Base-by-base conservation (phyloP, 352 stramenopile species). In the Globisporangium echinulatum region DNA sequence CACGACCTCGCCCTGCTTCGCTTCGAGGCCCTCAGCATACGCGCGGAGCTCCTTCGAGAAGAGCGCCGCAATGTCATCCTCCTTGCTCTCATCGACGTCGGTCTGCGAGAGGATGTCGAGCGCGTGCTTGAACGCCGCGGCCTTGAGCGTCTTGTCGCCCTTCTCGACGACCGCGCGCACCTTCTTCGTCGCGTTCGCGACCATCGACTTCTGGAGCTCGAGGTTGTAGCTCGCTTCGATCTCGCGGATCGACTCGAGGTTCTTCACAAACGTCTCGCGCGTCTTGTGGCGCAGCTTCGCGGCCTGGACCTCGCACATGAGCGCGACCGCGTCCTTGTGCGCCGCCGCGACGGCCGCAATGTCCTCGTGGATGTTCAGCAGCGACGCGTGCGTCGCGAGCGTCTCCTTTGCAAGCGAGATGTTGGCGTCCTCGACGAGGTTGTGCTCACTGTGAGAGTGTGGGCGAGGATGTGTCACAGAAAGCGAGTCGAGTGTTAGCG, bases 251-350 rank as follows among this genome's bases (percentile, higher is more conserved):
- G 84, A 82, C 69, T 94, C 84, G 61, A 94, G 72, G 74, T 94
- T 94, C 71, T 88, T 89, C 17, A 94, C 70, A 62, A 92, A 94
- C 56, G 82, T 89, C 49, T 92, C 82, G 62, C 84, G 84, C 54
- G 84, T 94, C 81, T 94, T 92, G 82, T 94, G 84, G 62, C 79
- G 80, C 58, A 94, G 69, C 74, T 94, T 94, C 69, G 82, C 83
- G 33, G 79, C 77, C 71, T 94, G 82, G 52, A 94, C 84, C 66
- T 90, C 55, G 80, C 84, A 94, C 82, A 94, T 83, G 49, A 94
- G 75, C 51, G 69, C 77, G 9, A 94, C 69, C 38, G 82, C 82
- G 43, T 90, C 84, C 77, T 92, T 89, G 79, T 94, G 84, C 59
- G 82, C 82, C 54, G 85, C 78, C 19, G 82, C 82, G 17, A 94